phyloP scores from a whole-genome alignment of 164 flowering plant species.

The Buxus sempervirens region DNA sequence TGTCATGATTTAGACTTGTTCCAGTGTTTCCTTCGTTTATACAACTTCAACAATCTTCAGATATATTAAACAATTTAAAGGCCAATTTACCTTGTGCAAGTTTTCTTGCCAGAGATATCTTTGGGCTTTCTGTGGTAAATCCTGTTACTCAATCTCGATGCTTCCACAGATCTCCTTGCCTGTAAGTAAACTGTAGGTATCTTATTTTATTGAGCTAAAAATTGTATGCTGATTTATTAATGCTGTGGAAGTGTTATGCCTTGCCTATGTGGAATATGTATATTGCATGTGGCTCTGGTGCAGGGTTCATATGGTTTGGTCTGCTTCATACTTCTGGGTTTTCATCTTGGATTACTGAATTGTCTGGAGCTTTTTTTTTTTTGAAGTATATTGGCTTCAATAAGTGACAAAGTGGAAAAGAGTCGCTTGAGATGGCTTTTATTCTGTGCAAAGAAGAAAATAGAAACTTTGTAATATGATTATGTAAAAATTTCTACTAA shows the following conservation, averaged over 20 bases:
- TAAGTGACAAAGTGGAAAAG: neutral
- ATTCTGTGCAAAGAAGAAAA: neutral
- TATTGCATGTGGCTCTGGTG: neutral
- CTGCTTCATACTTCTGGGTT: neutral
- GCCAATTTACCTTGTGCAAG: slow-evolving; percentile 45
- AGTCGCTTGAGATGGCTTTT: neutral
- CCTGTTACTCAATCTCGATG: slow-evolving; percentile 19
- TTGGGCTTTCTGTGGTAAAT: slow-evolving; percentile 38
- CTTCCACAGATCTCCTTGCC: slow-evolving; percentile 42
- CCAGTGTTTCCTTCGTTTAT: neutral
- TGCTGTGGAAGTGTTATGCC: neutral
- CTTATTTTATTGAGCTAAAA: neutral
- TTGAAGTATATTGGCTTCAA: neutral
- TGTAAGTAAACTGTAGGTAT: slow-evolving; percentile 43
- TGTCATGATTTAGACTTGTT: neutral
- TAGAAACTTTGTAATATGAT: neutral
- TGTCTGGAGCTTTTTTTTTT: neutral
- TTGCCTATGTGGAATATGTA: neutral
- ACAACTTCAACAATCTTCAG: slow-evolving; percentile 47
- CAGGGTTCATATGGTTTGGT: neutral
- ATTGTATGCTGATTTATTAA: neutral
- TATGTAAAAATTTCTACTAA: too few species aligned
- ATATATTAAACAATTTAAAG: slow-evolving; percentile 44
- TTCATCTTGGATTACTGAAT: neutral
- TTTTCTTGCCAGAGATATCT: slow-evolving; percentile 43